phyloP scores from a whole-genome alignment of 495 filamentous ascomycete genomes.

The Penicillium canescens region DNA sequence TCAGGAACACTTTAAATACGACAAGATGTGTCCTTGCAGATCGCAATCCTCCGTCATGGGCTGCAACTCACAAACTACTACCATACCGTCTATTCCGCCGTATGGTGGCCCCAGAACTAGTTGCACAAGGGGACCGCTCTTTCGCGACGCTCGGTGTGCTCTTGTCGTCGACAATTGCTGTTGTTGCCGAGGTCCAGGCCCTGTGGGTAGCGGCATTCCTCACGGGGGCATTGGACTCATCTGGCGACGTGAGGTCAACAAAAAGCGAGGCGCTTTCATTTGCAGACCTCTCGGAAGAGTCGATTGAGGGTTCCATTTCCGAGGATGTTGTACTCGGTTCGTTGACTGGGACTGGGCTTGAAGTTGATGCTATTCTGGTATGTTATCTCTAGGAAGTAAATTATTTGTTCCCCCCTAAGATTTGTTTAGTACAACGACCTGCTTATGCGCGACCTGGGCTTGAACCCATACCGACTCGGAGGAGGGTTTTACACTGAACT shows the following conservation, averaged over 20 bases:
- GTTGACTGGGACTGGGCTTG: slow-evolving; percentile 25
- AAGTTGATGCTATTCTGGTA: slow-evolving; percentile 33
- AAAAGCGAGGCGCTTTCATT: neutral
- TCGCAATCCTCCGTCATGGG: slow-evolving; percentile 12
- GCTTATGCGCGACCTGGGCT: slow-evolving; percentile 29
- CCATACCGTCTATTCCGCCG: slow-evolving; percentile 59
- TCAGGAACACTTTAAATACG: slow-evolving; percentile 9
- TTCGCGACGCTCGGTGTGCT: slow-evolving; percentile 62
- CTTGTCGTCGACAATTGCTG: slow-evolving; percentile 53
- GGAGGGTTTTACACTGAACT: slow-evolving; percentile 25
- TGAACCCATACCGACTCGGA: slow-evolving; percentile 31
- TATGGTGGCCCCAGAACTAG: slow-evolving; percentile 45
- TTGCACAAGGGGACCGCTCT: slow-evolving; percentile 57
- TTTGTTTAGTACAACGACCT: slow-evolving; percentile 31
- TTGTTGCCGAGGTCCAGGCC: slow-evolving; percentile 63
- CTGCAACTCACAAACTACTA: slow-evolving; percentile 15
- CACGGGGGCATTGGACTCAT: slow-evolving; percentile 20
- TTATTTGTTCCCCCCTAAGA: neutral
- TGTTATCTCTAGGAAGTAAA: neutral
- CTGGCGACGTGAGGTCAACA: neutral
- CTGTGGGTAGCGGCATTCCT: slow-evolving; percentile 68
- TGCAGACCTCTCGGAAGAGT: slow-evolving; percentile 2
- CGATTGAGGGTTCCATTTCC: slow-evolving; percentile 20
- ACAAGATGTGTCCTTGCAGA: slow-evolving; percentile 10
- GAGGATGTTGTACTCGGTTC: slow-evolving; percentile 31